Evolutionary conservation across 2,329 filamentous ascomycete species (phyloP), one percentile per base, ranked within the genome.

Genomic region (Lojkania enalia): DNA sequence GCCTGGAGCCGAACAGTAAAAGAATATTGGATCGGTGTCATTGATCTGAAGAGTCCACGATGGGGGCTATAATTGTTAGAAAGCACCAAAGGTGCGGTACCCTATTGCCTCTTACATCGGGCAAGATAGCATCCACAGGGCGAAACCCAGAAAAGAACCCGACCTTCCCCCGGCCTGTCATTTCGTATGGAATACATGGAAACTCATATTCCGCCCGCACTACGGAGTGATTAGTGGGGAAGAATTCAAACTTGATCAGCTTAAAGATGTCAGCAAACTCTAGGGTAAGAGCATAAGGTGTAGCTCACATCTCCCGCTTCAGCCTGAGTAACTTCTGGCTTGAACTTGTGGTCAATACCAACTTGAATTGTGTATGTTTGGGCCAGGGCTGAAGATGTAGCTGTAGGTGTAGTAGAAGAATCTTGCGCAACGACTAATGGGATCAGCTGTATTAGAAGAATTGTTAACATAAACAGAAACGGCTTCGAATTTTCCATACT

Each of bases 1-100:
- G 1, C 74, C 79, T 0, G 81, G 77, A 0, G 85, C 85, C 0
- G 83, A 60, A 47, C 66, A 70, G 54, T 71, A 71, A 58, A 67
- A 71, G 46, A 64, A 70, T 1, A 70, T 59, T 2, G 69, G 67
- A 1, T 52, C 29, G 1, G 62, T 61, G 42, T 67, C 58, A 40
- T 69, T 67, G 42, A 71, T 51, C 1, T 25, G 38, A 21, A 70
- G 33, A 9, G 25, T 44, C 38, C 52, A 67, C 41, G 54, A 64
- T 11, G 64, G 63, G 15, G 63, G 63, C 55, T 63, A 35, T 1
- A 27, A 13, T 9, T 27, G 25, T 27, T 7, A 9, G 9, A 27
- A n/a, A 9, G 25, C n/a, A n/a, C n/a, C n/a, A 27, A 7, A 27
- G 7, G 9, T 27, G 25, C n/a, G 9, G 25, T 9, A 9, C 25